These are phyloP conservation scores for Blakeslea trispora DNA, from an alignment of 371 early-diverging fungal species.

Conservation along the genomic window DNA sequence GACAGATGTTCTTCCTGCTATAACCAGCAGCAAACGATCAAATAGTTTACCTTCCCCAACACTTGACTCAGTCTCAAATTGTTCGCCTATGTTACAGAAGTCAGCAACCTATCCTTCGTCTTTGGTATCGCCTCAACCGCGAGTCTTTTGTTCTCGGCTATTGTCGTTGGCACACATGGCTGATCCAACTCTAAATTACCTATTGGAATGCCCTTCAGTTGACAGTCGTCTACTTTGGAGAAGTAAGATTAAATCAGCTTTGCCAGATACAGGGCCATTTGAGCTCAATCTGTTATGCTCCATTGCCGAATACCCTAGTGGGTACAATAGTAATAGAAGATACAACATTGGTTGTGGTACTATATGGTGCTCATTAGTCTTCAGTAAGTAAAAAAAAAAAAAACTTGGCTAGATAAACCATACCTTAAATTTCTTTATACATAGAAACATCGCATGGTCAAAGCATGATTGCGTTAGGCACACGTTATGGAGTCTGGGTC, in stretches of 20 bases:
- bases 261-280: constrained; percentile 16
- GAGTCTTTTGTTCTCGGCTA: constrained; percentile 6
- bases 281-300: constrained; percentile 2
- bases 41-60: neutral
- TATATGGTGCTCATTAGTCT: constrained; percentile 22
- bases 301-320: constrained; percentile 3
- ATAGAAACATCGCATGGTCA: constrained; percentile 17
- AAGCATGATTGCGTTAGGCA: constrained; percentile 18
- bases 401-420: no score
- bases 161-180: constrained; percentile 15
- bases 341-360: constrained; percentile 18
- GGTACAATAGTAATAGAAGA: constrained; percentile 13
- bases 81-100: neutral
- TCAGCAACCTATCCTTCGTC: constrained; percentile 8
- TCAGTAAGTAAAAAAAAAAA: constrained; percentile 10
- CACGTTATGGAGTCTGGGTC: constrained; percentile 16
- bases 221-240: constrained; percentile 13
- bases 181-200: constrained; percentile 12
- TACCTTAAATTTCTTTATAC: no score
- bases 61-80: no score
- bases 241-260: constrained; percentile 14
- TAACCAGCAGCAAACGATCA: neutral
- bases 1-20: neutral
- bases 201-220: constrained; percentile 14
- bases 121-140: constrained; percentile 8